Percentiles rank a stretch among this genome's conserved stretches.
These are phyloP conservation scores for Yarrowia deformans DNA, from an alignment of 805 yeast genomes.

Conservation along the genomic window DNA sequence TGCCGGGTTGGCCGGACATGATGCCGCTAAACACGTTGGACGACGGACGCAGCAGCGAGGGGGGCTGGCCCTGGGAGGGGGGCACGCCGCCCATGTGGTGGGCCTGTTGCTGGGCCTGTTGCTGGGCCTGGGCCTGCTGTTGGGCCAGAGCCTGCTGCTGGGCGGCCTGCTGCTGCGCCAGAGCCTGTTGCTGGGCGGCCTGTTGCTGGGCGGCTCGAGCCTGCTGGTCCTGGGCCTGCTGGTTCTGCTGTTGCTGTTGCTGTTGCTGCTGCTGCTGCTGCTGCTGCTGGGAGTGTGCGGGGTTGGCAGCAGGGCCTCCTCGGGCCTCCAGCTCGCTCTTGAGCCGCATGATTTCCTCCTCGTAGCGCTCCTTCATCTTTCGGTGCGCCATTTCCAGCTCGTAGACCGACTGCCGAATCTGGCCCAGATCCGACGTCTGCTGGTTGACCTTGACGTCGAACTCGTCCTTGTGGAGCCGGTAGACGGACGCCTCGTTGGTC, in stretches of 20 bases:
- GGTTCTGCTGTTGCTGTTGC: constrained; percentile 42
- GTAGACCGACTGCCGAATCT: constrained; percentile 89
- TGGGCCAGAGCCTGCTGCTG: constrained; percentile 40
- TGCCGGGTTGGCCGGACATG: constrained; percentile 48
- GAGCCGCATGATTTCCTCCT: constrained; percentile 85
- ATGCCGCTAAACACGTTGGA: constrained; percentile 49
- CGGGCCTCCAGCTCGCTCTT: constrained; percentile 85
- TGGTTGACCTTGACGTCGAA: constrained; percentile 76
- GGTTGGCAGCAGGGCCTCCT: constrained; percentile 63
- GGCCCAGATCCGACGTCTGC: constrained; percentile 92
- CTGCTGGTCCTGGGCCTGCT: constrained; percentile 48
- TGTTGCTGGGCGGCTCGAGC: constrained; percentile 50
- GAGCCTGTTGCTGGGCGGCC: constrained; percentile 43
- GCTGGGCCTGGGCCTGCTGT: constrained; percentile 30
- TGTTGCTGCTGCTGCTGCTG: constrained; percentile 42
- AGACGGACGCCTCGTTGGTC: constrained; percentile 82
- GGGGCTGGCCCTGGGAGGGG: constrained; percentile 45
- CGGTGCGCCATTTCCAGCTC: constrained; percentile 94
- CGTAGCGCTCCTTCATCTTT: constrained; percentile 93
- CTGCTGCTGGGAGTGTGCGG: constrained; percentile 50
- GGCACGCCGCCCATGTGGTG: constrained; percentile 43
- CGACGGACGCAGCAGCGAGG: constrained; percentile 48
- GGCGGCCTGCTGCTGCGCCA: constrained; percentile 41
- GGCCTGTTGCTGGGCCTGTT: constrained; percentile 35
- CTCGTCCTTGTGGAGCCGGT: constrained; percentile 90